These are phyloP conservation scores for Canavalia gladiata DNA, from an alignment of 306 rosid species.

Conservation along the genomic window DNA sequence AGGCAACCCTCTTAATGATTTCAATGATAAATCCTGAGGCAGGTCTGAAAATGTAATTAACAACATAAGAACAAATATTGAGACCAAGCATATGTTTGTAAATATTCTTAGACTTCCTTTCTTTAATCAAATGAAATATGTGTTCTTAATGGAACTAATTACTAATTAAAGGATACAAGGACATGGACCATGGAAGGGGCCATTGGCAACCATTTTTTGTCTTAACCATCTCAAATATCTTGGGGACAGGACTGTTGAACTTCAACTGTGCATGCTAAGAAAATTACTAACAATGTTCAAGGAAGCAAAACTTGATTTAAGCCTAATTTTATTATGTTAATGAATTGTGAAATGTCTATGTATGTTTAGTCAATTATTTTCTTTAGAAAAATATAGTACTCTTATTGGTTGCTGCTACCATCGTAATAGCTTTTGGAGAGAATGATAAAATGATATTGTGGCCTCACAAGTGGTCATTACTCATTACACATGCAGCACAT, in stretches of 20 bases:
- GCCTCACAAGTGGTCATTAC: constrained; percentile 1
- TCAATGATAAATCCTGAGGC: constrained; percentile 47
- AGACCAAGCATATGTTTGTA: constrained; percentile 61
- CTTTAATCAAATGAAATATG: not conserved
- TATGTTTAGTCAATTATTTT: constrained; percentile 10
- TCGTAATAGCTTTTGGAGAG: not conserved
- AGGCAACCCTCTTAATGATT: constrained; percentile 45
- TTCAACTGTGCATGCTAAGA: not conserved
- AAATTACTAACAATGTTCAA: not conserved
- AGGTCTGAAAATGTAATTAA: constrained; percentile 46
- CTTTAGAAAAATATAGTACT: not conserved
- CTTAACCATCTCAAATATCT: constrained; percentile 18
- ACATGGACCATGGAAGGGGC: no score
- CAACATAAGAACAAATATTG: constrained; percentile 46
- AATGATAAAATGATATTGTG: not conserved
- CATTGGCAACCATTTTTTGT: not conserved
- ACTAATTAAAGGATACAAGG: no score
- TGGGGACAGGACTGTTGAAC: constrained; percentile 14
- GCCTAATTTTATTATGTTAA: not conserved
- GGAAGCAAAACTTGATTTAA: constrained; percentile 16
- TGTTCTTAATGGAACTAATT: no score
- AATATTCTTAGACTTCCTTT: constrained; percentile 44
- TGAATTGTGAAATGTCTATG: not conserved
- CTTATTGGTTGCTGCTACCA: not conserved
- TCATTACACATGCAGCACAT: not conserved